Base-by-base conservation (phyloP, 1,284 basidiomycete genomes). In the Irpex lacteus region DNA sequence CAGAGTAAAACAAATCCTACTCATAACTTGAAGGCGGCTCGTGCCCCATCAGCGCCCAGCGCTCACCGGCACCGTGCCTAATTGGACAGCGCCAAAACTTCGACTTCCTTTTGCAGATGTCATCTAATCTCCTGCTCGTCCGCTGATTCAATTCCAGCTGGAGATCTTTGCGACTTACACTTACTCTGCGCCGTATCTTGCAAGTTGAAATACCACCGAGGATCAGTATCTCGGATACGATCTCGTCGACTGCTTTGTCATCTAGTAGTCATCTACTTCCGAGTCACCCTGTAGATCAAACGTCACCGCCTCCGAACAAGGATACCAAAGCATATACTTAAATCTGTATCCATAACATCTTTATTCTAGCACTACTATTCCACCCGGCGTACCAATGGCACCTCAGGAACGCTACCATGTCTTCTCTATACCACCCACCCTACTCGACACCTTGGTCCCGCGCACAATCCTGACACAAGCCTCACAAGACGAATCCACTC, bases 361-460 rank as follows among this genome's bases (percentile, higher is more conserved):
- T 52, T 18, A 21, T 21, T 9, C 4, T 21, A 44, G 15, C 13
- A 21, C 34, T 15, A 19, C 19, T 21, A 38, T 44, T 60, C 8
- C 15, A 47, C 9, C 32, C 21, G 34, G 9, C 5, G 2, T 32
- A 61, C 15, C 34, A 19, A 62, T 66, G 65, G 44, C 65, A 4
- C 62, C 56, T 34, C 58, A 61, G 21, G 65, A 66, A 38, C 65
- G 62, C 19, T 66, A 66, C 58, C 65, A 66, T 47, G 65, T 63
- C 38, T 66, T 66, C 54, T 63, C 65, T 54, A 79, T 95, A 6
- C 90, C 93, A 7, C 70, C 73, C n/a, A 83, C 87, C 61, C 79
- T 95, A 32, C 74, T 94, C 54, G 82, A 86, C 63, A 84, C 83
- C n/a, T 81, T 95, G 52, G 83, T 85, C 18, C 85, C 83, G 3